Evolutionary conservation across 1,139 yeast genomes (phyloP), one percentile per base, ranked within the genome.

Genomic region (Protomyces pachydermus): DNA sequence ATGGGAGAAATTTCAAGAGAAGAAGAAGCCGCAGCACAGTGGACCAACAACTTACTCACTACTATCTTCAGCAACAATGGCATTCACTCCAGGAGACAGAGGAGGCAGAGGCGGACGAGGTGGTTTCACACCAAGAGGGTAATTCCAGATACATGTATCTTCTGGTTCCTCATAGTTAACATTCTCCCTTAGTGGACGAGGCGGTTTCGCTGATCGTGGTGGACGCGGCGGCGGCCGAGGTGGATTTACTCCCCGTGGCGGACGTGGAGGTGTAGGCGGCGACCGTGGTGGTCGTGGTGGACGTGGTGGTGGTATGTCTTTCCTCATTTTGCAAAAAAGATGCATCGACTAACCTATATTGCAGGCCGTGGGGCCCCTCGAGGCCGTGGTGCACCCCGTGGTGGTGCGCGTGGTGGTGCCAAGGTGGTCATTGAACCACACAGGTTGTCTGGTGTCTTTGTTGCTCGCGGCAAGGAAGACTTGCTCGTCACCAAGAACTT

Each of bases 381-480:
- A 10, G 56, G 56, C 3, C 66, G 66, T 12, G 83, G 84, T 54
- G 87, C 85, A 65, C 82, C 82, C 64, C 75, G 86, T 68, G 91
- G 91, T 66, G 91, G 90, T 69, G 84, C 86, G 65, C 76, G 86
- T 70, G 95, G 95, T 67, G 98, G 98, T 77, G 88, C 96, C 74
- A 88, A 90, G 80, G 98, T 91, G 71, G 91, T 93, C 74, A 88
- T 93, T 72, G 98, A 93, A 81, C 97, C 98, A 72, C 98, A 93
- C 80, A 88, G 96, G 81, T 98, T 91, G 77, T 96, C 93, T 64
- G 80, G 80, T 35, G 96, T 93, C 71, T 93, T 86, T 85, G 91
- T 93, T 79, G 98, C 98, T 77, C 91, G 98, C 82, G 98, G 98
- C 78, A 93, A 93, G 81, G 98, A 93, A 82, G 98, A 95, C 84